Evolutionary conservation across 2,329 filamentous ascomycete genomes (phyloP).

Genomic region (Aspergillus chevalieri): DNA sequence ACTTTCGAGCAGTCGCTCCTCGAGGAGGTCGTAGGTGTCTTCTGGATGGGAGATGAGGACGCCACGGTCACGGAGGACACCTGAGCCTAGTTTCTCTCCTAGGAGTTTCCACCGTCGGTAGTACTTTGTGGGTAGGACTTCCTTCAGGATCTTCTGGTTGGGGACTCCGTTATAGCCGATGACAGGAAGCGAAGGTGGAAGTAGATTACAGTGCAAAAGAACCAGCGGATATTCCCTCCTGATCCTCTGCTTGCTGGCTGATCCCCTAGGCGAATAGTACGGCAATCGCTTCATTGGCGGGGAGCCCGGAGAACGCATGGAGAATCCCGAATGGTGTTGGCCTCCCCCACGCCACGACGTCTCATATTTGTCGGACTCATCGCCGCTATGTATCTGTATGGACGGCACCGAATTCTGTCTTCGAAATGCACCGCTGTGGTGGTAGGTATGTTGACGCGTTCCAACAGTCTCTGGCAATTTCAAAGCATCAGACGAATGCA

Average conservation of each 20-base stretch:
- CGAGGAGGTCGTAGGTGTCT: conserved; percentile 57
- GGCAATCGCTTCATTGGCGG: conserved; percentile 28
- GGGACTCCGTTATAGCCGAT: conserved; percentile 28
- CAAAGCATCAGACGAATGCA: conserved; percentile 24
- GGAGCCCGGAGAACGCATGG: conserved; percentile 27
- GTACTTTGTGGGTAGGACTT: conserved; percentile 44
- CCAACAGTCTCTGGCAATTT: conserved; percentile 15
- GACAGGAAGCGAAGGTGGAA: conserved; percentile 49
- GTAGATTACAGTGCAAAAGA: conserved; percentile 54
- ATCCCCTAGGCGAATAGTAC: conserved; percentile 27
- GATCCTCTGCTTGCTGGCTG: conserved; percentile 25
- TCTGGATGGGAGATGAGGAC: conserved; percentile 58
- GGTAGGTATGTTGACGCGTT: conserved; percentile 19
- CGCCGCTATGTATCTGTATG: conserved; percentile 40
- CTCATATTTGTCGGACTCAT: conserved; percentile 37
- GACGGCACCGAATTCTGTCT: conserved; percentile 42
- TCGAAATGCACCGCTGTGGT: conserved; percentile 35
- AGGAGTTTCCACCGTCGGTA: conserved; percentile 46
- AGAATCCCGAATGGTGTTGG: conserved; percentile 23
- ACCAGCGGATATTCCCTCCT: conserved; percentile 52
- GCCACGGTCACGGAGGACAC: conserved; percentile 52
- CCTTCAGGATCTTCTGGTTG: conserved; percentile 41
- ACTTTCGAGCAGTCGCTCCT: conserved; percentile 56
- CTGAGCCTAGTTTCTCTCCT: conserved; percentile 48
- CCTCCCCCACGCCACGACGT: conserved; percentile 27